A percentile compares a stretch with the other conserved stretches of the same genome.
These are phyloP conservation scores for Trifolium repens DNA, from an alignment of 306 rosid genomes.

Conservation along the genomic window DNA sequence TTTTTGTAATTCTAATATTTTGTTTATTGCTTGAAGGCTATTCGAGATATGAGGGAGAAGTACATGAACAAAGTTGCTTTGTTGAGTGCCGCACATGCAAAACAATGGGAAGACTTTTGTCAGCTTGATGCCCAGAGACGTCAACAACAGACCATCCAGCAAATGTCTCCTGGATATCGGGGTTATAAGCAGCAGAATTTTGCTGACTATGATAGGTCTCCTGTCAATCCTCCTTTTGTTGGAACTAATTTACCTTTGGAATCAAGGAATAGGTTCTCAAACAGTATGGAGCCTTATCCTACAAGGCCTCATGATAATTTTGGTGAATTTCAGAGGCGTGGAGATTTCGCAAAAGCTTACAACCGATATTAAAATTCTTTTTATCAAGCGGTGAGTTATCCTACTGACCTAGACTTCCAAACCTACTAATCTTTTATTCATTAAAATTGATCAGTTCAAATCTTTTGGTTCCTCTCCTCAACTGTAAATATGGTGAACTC, in stretches of 20 bases:
- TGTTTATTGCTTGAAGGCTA: slow-evolving; percentile 58
- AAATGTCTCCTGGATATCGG: slow-evolving; percentile 67
- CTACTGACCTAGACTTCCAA: slow-evolving; percentile 45
- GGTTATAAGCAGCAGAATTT: slow-evolving; percentile 73
- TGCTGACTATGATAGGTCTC: slow-evolving; percentile 68
- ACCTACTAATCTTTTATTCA: slow-evolving; percentile 32
- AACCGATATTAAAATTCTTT: slow-evolving; percentile 68
- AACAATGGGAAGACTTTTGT: slow-evolving; percentile 90
- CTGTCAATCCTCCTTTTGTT: slow-evolving; percentile 63
- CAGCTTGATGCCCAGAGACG: slow-evolving; percentile 77
- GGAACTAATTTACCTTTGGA: slow-evolving; percentile 68
- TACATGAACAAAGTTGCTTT: slow-evolving; percentile 75
- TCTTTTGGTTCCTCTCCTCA: slow-evolving; percentile 39
- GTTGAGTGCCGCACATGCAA: slow-evolving; percentile 71
- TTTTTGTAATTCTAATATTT: slow-evolving; percentile 20
- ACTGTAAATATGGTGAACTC: slow-evolving; percentile 30
- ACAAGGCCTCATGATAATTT: slow-evolving; percentile 76
- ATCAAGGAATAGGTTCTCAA: slow-evolving; percentile 77
- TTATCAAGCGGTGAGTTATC: slow-evolving; percentile 77
- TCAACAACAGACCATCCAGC: slow-evolving; percentile 78
- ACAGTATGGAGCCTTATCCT: slow-evolving; percentile 66
- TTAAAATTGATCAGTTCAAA: slow-evolving; percentile 28
- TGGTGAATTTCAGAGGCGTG: slow-evolving; percentile 82
- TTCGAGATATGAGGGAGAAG: slow-evolving; percentile 84
- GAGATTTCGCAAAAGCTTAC: slow-evolving; percentile 75